phyloP scores from a whole-genome alignment of 1,139 yeast genomes.

The Kurtzmaniella quercitrusa region DNA sequence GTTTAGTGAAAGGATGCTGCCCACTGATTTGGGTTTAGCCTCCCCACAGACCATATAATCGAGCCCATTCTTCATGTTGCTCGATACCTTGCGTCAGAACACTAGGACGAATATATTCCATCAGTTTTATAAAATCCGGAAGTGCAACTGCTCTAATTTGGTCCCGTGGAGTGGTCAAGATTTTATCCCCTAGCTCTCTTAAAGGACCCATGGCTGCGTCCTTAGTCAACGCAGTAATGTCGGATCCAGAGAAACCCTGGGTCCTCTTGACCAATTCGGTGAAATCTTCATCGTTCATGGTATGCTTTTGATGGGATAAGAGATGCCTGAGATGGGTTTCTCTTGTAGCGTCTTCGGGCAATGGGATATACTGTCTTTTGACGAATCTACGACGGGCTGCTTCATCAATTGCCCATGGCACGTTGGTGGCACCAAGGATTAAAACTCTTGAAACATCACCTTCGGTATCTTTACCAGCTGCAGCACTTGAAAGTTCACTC shows the following conservation, averaged over 20 bases:
- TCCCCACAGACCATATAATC: conserved; percentile 86
- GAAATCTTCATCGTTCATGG: conserved; percentile 61
- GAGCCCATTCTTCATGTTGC: conserved; percentile 86
- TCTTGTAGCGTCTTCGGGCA: conserved; percentile 86
- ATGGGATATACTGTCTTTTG: conserved; percentile 87
- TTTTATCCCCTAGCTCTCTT: conserved; percentile 82
- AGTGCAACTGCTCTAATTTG: conserved; percentile 77
- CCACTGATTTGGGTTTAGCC: conserved; percentile 34
- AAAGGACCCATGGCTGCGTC: conserved; percentile 99
- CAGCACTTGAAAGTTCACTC: conserved; percentile 92
- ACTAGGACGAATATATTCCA: conserved; percentile 85
- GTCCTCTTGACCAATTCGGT: conserved; percentile 57
- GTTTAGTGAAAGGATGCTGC: background rate
- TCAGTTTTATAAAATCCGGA: conserved; percentile 71
- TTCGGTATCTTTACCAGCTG: conserved; percentile 68
- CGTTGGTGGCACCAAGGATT: conserved; percentile 91
- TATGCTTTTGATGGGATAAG: conserved; percentile 71
- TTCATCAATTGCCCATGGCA: conserved; percentile 98
- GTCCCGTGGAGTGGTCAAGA: conserved; percentile 80
- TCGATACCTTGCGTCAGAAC: conserved; percentile 80
- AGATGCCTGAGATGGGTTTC: conserved; percentile 67
- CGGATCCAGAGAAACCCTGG: conserved; percentile 88
- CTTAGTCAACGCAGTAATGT: conserved; percentile 90
- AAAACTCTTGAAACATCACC: conserved; percentile 60
- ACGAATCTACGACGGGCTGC: conserved; percentile 96